These are phyloP conservation scores for Pichia gijzeniarum DNA, from an alignment of 805 yeast species.

Conservation along the genomic window DNA sequence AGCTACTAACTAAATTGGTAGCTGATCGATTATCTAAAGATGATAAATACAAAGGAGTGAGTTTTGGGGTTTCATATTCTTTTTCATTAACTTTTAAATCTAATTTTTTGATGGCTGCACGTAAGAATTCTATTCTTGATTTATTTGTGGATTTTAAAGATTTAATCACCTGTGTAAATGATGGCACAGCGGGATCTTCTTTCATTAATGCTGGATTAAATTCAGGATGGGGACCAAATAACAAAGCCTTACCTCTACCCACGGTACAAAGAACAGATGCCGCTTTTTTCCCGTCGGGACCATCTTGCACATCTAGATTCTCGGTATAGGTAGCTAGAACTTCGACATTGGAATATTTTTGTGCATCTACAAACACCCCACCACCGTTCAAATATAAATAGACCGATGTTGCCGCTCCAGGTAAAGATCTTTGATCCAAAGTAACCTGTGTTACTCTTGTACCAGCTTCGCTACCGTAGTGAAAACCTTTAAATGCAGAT, in stretches of 20 bases:
- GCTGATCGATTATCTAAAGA: conserved; percentile 33
- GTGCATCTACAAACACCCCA: conserved; percentile 73
- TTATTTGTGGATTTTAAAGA: conserved; percentile 38
- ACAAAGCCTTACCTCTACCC: conserved; percentile 70
- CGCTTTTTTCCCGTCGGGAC: conserved; percentile 37
- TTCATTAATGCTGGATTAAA: conserved; percentile 51
- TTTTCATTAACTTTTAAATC: conserved; percentile 65
- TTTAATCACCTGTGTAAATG: conserved; percentile 32
- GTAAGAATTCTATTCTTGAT: conserved; percentile 50
- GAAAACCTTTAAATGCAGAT: conserved; percentile 72
- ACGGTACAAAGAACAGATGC: conserved; percentile 65
- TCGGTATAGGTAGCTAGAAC: conserved; percentile 66
- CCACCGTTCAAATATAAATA: conserved; percentile 82
- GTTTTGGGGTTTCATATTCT: conserved; percentile 46
- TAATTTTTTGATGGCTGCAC: conserved; percentile 47
- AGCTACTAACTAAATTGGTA: conserved; percentile 26
- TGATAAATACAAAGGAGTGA: conserved; percentile 60
- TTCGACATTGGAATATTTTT: conserved; percentile 51
- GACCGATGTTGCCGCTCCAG: conserved; percentile 25
- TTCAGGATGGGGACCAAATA: conserved; percentile 90
- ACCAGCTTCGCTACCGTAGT: conserved; percentile 71
- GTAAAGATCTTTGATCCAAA: conserved; percentile 31
- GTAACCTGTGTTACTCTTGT: conserved; percentile 51
- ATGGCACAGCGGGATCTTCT: conserved; percentile 20
- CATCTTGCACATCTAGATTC: conserved; percentile 42